Percentiles rank a stretch among this genome's conserved stretches.
Conservation (phyloP, 1,284 basidiomycete species). For the Apiotrichum porosum region DNA sequence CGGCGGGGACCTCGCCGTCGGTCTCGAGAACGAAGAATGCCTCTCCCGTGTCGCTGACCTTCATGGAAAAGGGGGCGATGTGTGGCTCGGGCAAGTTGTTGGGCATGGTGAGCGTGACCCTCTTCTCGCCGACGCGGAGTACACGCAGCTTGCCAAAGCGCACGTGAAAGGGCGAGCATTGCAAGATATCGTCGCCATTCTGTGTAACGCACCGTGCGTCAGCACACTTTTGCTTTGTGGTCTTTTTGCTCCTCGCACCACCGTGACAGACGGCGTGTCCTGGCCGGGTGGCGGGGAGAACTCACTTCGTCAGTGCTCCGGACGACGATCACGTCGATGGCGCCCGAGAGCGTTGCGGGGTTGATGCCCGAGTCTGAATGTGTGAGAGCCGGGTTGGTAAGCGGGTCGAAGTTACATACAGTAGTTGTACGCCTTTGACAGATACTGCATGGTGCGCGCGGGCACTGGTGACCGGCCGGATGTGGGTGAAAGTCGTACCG, state of each 20-base stretch:
- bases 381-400: background rate
- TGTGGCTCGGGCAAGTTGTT: constrained; percentile 47
- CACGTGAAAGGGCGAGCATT: constrained; percentile 95
- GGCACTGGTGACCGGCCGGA: background rate
- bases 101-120: constrained; percentile 72
- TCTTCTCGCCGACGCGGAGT: constrained; percentile 87
- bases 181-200: constrained; percentile 59
- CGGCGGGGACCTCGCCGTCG: constrained; percentile 85
- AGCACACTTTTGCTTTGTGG: background rate
- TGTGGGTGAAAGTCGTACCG: background rate
- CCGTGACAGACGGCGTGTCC: too few species aligned
- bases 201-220: constrained; percentile 7
- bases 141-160: constrained; percentile 98
- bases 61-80: constrained; percentile 84
- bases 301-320: constrained; percentile 61
- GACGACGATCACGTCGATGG: constrained; percentile 95
- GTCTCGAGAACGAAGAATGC: constrained; percentile 99
- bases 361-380: constrained; percentile 60
- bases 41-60: constrained; percentile 97
- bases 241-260: too few species aligned
- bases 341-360: constrained; percentile 88
- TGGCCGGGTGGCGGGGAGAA: too few species aligned
- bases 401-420: too few species aligned
- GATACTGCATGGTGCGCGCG: constrained; percentile 39
- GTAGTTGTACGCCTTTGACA: constrained; percentile 47